Base-by-base conservation (phyloP, 2,329 filamentous ascomycete species). In the Colletotrichum tamarilloi region DNA sequence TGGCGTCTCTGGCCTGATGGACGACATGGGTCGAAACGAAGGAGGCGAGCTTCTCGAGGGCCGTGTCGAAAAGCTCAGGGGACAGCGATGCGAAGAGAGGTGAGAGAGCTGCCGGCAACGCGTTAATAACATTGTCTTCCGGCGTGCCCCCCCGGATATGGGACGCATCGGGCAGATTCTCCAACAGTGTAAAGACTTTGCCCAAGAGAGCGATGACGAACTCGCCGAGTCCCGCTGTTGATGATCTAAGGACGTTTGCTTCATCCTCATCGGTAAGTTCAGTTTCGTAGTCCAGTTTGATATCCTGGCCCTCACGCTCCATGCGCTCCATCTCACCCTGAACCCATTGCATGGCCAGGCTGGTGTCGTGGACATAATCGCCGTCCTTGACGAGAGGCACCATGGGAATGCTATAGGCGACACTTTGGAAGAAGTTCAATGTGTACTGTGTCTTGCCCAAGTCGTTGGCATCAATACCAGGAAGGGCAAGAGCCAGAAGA, bases 381-480 rank as follows among this genome's bases (percentile, higher is more conserved):
- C 89, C 86, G 58, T 92, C 91, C 79, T 91, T 89, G 8, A 93
- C 92, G 63, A 99, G 85, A 73, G 97, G 93, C 71, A 94, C 91
- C 79, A 99, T 94, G 0, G 97, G 97, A 65, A 99, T 97, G 78
- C 96, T 97, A 85, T 98, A 98, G 73, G 95, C 96, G 14, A 98
- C 94, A 71, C 94, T 94, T 82, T 98, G 96, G 70, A 99, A 97
- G 81, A 98, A 98, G 76, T 95, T 94, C 71, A 99, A 87, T 0
- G 97, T 97, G 82, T 98, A 94, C 77, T 98, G 90, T 0, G 97
- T 98, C 87, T 99, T 99, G 80, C 97, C 95, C 30, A 99, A 86
- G 83, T 99, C 97, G 80, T 99, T 99, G 75, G 97, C 95, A 83
- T 99, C 97, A 72, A 99, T 97, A 26, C 97, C 97, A 0, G 97